Conservation (phyloP, 31 red algal genomes). For the Asparagopsis taxiformis region DNA sequence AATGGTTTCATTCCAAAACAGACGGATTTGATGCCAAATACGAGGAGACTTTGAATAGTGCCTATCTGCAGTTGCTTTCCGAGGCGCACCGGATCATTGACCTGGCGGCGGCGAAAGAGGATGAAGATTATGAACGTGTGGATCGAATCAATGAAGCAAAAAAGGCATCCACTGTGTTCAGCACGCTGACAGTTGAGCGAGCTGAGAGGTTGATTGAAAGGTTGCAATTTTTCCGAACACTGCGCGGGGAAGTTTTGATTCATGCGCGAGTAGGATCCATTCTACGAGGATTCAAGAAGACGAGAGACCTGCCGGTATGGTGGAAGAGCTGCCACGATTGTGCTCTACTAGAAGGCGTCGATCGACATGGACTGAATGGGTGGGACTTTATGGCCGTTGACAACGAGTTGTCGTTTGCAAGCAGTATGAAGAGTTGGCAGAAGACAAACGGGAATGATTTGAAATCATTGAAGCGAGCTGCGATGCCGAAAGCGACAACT, state of each 20-base stretch:
- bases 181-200: conserved; percentile 46
- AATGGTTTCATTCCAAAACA: conserved; percentile 57
- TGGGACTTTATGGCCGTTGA: conserved; percentile 62
- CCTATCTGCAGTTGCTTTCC: conserved; percentile 54
- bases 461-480: conserved; percentile 13
- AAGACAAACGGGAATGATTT: conserved; percentile 25
- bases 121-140: conserved; percentile 53
- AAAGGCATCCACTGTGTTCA: conserved; percentile 33
- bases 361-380: conserved; percentile 81
- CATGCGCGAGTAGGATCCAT: conserved; percentile 30
- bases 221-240: conserved; percentile 61
- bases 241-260: conserved; percentile 64
- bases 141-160: conserved; percentile 22
- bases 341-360: conserved; percentile 74
- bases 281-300: conserved; percentile 47
- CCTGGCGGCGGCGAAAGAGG: conserved; percentile 48
- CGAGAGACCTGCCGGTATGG: conserved; percentile 76
- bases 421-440: conserved; percentile 33
- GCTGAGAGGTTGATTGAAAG: conserved; percentile 63
- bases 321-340: conserved; percentile 78
- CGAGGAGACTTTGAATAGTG: conserved; percentile 48
- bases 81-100: conserved; percentile 53
- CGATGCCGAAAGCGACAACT: conserved; percentile 30
- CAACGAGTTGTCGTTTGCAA: conserved; percentile 44
- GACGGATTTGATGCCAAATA: conserved; percentile 53